Percentiles rank a stretch among this genome's conserved stretches.
Evolutionary conservation across 169 alveolate genomes (phyloP).

Genomic region (Sarcocystis neurona): DNA sequence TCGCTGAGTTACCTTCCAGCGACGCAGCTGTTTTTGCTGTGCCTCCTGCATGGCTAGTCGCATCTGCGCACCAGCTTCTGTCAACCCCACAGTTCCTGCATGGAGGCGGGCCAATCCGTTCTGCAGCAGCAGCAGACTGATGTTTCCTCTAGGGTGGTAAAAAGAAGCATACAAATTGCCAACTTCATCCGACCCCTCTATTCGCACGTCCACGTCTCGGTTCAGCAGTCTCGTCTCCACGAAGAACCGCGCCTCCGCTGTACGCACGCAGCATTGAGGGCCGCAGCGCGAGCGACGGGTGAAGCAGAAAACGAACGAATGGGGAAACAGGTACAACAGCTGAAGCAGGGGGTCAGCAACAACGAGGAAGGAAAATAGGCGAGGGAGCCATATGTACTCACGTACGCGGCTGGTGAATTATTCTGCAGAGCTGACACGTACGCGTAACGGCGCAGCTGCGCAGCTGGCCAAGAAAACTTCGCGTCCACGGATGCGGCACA

Average conservation of each 20-base stretch:
- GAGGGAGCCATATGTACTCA: too few species aligned
- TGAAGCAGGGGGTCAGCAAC: neutral
- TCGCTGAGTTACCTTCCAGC: conserved; percentile 67
- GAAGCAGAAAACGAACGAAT: neutral
- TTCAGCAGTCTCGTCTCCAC: conserved; percentile 65
- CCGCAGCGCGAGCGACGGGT: neutral
- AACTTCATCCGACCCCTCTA: conserved; percentile 51
- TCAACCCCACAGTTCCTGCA: neutral
- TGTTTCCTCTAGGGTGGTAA: conserved; percentile 64
- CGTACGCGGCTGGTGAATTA: too few species aligned
- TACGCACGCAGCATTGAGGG: neutral
- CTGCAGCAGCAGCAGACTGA: conserved; percentile 42
- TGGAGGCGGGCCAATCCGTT: conserved; percentile 59
- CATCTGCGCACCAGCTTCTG: conserved; percentile 31
- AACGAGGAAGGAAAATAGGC: neutral
- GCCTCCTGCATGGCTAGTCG: conserved; percentile 55
- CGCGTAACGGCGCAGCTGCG: too few species aligned
- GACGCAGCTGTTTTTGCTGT: conserved; percentile 27
- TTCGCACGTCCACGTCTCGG: conserved; percentile 62
- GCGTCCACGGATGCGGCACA: too few species aligned
- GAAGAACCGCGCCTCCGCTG: conserved; percentile 62
- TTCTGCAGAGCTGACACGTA: too few species aligned
- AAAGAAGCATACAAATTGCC: conserved; percentile 55
- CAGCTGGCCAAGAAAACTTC: too few species aligned
- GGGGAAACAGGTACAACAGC: neutral